Conservation (phyloP, 2,329 filamentous ascomycete genomes). For the Dactylellina cionopaga region DNA sequence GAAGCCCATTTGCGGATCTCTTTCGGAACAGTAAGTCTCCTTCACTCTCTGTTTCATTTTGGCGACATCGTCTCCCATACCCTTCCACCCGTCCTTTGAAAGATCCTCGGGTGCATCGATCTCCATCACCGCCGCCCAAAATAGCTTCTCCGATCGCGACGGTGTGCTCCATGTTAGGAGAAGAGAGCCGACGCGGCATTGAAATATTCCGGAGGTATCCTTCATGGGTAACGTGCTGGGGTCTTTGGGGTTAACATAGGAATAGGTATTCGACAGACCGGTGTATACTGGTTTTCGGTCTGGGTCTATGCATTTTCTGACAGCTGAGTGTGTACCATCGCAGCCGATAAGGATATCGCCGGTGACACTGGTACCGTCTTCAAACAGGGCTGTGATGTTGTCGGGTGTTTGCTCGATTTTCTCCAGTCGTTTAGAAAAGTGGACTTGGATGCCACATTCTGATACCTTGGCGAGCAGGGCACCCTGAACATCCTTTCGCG, state of each 20-base stretch:
- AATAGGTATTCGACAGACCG: constrained; percentile 37
- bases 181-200: constrained; percentile 39
- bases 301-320: constrained; percentile 54
- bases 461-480: constrained; percentile 54
- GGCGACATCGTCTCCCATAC: constrained; percentile 34
- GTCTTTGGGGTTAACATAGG: constrained; percentile 30
- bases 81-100: constrained; percentile 39
- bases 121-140: constrained; percentile 45
- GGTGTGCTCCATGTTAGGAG: constrained; percentile 41
- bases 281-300: constrained; percentile 38
- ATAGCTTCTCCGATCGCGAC: constrained; percentile 29
- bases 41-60: constrained; percentile 40
- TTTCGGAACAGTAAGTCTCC: constrained; percentile 39
- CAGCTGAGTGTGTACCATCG: constrained; percentile 59
- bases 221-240: constrained; percentile 16
- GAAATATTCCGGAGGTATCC: constrained; percentile 36
- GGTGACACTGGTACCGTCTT: constrained; percentile 55
- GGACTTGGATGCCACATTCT: constrained; percentile 49
- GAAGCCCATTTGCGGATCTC: constrained; percentile 41
- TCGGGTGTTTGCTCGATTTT: constrained; percentile 26
- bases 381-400: constrained; percentile 55
- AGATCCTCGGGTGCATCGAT: constrained; percentile 20
- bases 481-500: constrained; percentile 57
- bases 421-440: constrained; percentile 53
- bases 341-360: constrained; percentile 59